phyloP scores from a whole-genome alignment of 768 basidiomycete species.

The Suillus tomentosus region DNA sequence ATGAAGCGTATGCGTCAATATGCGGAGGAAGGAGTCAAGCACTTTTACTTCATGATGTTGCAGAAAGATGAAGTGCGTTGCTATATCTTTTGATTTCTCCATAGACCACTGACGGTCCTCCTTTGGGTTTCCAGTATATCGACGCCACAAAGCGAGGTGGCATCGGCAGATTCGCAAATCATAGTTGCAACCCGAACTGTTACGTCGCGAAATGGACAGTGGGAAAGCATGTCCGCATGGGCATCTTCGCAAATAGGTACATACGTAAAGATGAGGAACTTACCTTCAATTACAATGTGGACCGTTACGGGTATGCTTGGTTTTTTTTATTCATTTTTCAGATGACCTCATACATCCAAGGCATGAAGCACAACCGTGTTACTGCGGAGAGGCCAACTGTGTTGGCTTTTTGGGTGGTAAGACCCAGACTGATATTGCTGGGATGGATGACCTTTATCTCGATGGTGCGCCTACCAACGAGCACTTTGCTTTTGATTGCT shows the following conservation, averaged over 20 bases:
- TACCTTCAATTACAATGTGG: conserved; percentile 99
- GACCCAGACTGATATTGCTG: conserved; percentile 93
- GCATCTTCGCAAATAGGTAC: conserved; percentile 89
- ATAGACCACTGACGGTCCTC: not conserved
- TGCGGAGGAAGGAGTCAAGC: conserved; percentile 87
- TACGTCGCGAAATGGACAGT: conserved; percentile 99
- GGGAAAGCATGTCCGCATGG: conserved; percentile 89
- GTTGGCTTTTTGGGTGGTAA: conserved; percentile 97
- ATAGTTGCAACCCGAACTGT: conserved; percentile 96
- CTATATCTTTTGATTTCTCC: not conserved
- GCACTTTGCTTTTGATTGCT: not conserved
- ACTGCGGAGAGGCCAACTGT: conserved; percentile 94
- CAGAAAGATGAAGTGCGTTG: conserved; percentile 90
- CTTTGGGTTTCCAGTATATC: conserved; percentile 67
- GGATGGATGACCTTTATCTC: conserved; percentile 93
- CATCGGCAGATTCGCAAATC: conserved; percentile 96
- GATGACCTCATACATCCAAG: conserved; percentile 41
- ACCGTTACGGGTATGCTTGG: conserved; percentile 87
- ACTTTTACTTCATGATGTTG: conserved; percentile 99
- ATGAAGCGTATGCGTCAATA: conserved; percentile 94
- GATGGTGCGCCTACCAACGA: conserved; percentile 59
- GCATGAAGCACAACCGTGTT: conserved; percentile 92
- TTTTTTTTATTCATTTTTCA: not conserved
- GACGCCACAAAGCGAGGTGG: conserved; percentile 98
- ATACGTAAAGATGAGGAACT: conserved; percentile 84